A percentile compares a stretch with the other conserved stretches of the same genome.
Conservation (phyloP, 2,329 filamentous ascomycete species). For the Microdochium paspali region DNA sequence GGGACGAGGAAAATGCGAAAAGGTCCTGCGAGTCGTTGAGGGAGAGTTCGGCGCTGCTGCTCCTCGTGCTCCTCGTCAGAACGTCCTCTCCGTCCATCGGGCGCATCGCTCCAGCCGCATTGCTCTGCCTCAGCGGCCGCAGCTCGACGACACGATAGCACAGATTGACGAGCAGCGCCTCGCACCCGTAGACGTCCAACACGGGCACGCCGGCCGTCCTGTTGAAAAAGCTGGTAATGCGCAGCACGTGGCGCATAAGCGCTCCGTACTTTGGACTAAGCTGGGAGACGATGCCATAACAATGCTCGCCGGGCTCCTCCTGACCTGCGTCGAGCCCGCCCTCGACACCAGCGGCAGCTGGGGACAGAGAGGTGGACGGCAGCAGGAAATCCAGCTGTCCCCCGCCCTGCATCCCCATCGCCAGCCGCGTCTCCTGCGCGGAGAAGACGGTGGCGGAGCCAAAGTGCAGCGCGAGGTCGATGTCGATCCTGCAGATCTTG, state of each 20-base stretch:
- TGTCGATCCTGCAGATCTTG: background rate
- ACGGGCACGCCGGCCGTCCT: background rate
- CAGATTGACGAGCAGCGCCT: background rate
- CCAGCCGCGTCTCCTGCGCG: background rate
- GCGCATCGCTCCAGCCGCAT: background rate
- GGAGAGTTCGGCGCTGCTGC: background rate
- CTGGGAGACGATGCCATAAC: background rate
- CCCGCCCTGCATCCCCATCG: background rate
- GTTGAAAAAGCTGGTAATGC: background rate
- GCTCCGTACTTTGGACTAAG: background rate
- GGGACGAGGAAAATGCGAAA: background rate
- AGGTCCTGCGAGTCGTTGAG: background rate
- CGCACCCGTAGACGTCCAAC: background rate
- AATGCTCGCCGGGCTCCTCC: background rate
- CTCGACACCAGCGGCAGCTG: background rate
- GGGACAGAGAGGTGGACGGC: background rate
- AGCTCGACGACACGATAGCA: background rate
- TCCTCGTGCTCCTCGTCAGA: background rate
- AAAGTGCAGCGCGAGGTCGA: background rate
- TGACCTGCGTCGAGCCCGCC: background rate
- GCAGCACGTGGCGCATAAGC: background rate
- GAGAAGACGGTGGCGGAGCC: background rate
- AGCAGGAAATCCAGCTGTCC: background rate
- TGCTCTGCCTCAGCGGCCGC: background rate
- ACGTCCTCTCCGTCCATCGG: background rate